Conservation (phyloP, 495 filamentous ascomycete genomes). For the Hyaloscypha bicolor region DNA sequence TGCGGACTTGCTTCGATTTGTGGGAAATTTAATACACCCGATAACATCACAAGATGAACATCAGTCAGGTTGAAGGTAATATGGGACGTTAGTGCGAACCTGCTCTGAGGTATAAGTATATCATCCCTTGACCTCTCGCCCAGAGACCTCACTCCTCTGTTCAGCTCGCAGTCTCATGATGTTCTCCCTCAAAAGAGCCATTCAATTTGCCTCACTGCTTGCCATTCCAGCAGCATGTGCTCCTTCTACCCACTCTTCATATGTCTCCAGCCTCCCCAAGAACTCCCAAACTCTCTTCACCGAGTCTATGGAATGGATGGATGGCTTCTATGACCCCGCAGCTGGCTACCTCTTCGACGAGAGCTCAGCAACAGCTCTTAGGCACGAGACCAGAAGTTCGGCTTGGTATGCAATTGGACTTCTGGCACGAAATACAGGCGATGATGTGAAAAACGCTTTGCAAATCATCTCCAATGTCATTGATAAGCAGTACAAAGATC, state of each 20-base stretch:
- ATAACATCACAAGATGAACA: background rate
- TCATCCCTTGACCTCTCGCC: background rate
- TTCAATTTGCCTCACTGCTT: constrained; percentile 16
- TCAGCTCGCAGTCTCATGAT: background rate
- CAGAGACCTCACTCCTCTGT: background rate
- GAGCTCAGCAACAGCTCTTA: constrained; percentile 23
- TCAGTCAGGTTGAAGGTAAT: background rate
- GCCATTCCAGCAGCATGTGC: constrained; percentile 9
- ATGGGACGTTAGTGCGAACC: background rate
- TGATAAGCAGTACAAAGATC: constrained; percentile 40
- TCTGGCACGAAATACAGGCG: constrained; percentile 40
- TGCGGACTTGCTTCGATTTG: background rate
- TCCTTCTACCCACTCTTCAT: background rate
- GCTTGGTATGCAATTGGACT: constrained; percentile 46
- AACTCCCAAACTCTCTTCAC: constrained; percentile 30
- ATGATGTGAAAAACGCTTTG: constrained; percentile 40
- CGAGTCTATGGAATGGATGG: constrained; percentile 37
- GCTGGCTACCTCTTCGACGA: constrained; percentile 28
- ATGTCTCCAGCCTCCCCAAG: constrained; percentile 11
- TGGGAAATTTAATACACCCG: background rate
- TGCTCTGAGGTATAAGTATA: constrained; percentile 5
- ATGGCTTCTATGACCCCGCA: constrained; percentile 34
- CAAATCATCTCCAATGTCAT: constrained; percentile 45
- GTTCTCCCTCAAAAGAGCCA: constrained; percentile 7
- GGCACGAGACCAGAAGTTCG: constrained; percentile 40